Evolutionary conservation across 352 stramenopile species (phyloP).

Genomic region (Phytophthora fragariaefolia): DNA sequence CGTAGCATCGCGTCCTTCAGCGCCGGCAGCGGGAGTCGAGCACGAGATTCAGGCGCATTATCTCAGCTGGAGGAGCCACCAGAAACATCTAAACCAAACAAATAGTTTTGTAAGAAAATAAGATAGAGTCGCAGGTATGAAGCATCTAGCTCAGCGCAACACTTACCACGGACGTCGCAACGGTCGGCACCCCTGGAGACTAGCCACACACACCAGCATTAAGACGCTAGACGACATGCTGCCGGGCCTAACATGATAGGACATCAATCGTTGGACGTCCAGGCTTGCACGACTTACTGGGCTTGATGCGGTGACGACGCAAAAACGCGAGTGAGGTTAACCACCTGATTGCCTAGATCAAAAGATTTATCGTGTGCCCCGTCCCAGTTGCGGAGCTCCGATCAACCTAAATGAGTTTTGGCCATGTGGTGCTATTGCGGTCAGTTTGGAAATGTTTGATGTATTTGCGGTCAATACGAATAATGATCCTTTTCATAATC

Average conservation of each 20-base stretch:
- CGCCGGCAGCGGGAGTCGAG: slow-evolving; percentile 70
- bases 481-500: not conserved
- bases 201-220: not conserved
- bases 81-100: not conserved
- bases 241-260: too few species aligned
- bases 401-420: not conserved
- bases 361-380: too few species aligned
- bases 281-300: too few species aligned
- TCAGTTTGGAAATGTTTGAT: not conserved
- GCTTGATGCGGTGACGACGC: too few species aligned
- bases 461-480: not conserved
- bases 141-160: not conserved
- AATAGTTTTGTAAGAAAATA: not conserved
- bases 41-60: not conserved
- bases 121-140: not conserved
- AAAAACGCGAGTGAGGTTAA: too few species aligned
- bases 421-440: not conserved
- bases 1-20: slow-evolving; percentile 93
- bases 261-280: too few species aligned
- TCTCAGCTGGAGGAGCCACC: not conserved
- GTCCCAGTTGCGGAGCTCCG: not conserved
- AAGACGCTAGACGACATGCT: not conserved
- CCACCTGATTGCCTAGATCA: too few species aligned
- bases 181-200: not conserved
- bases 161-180: not conserved